Percentiles rank a stretch among this genome's conserved stretches.
These are phyloP conservation scores for Parafenestella ontariensis DNA, from an alignment of 2,329 filamentous ascomycete genomes.

Conservation along the genomic window DNA sequence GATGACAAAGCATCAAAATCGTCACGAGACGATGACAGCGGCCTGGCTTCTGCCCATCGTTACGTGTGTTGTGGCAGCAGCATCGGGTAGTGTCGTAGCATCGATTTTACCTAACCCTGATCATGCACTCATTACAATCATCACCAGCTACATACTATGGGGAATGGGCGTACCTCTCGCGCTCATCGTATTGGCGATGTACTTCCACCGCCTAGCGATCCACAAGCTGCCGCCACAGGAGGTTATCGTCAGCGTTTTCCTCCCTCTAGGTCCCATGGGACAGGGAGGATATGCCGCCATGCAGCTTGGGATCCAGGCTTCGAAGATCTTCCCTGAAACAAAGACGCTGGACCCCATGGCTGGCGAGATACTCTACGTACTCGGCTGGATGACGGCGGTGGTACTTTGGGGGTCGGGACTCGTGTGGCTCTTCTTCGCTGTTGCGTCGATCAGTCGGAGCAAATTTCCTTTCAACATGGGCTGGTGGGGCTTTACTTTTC, in stretches of 20 bases:
- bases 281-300: conserved; percentile 69
- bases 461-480: conserved; percentile 67
- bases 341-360: conserved; percentile 48
- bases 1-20: conserved; percentile 38
- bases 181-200: conserved; percentile 67
- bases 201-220: conserved; percentile 72
- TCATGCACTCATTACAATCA: conserved; percentile 66
- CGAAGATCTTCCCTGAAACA: conserved; percentile 50
- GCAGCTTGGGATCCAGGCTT: conserved; percentile 55
- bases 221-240: conserved; percentile 70
- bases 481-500: conserved; percentile 69
- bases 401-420: conserved; percentile 64
- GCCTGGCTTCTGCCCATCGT: conserved; percentile 71
- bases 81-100: conserved; percentile 68
- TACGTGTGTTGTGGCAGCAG: conserved; percentile 68
- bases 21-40: conserved; percentile 63
- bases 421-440: conserved; percentile 62
- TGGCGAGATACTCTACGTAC: conserved; percentile 64
- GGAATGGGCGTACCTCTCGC: conserved; percentile 68
- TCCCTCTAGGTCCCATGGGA: conserved; percentile 71
- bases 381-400: conserved; percentile 60
- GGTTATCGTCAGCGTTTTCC: conserved; percentile 70
- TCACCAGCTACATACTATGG: conserved; percentile 71
- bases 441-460: conserved; percentile 54
- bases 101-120: conserved; percentile 61